These are phyloP conservation scores for Aschersonia sp. DNA, from an alignment of 2,329 filamentous ascomycete genomes.

Conservation along the genomic window DNA sequence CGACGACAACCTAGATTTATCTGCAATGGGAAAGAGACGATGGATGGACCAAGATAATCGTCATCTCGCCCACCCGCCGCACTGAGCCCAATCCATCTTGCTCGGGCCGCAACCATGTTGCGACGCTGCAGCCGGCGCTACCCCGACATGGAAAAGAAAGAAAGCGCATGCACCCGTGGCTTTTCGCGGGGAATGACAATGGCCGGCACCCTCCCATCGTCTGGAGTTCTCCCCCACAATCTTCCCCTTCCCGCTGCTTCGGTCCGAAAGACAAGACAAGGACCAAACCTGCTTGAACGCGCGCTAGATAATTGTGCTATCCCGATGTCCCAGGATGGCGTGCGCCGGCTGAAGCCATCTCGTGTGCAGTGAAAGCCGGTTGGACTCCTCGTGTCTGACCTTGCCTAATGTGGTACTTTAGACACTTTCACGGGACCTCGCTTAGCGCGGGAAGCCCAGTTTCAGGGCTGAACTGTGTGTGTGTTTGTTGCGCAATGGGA, in stretches of 20 bases:
- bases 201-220: background rate
- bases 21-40: no score
- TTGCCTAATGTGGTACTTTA: no score
- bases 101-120: no score
- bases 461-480: background rate
- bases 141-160: no score
- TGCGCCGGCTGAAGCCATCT: background rate
- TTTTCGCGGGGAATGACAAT: no score
- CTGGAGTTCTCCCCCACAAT: background rate
- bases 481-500: no score
- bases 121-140: no score
- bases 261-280: background rate
- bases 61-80: no score
- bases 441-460: background rate
- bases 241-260: background rate
- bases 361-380: background rate
- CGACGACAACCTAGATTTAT: no score
- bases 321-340: background rate
- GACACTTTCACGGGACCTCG: background rate
- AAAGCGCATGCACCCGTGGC: no score
- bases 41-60: no score
- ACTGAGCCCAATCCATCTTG: no score
- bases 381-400: background rate
- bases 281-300: background rate
- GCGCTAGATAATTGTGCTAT: background rate